A percentile compares a stretch with the other conserved stretches of the same genome.
phyloP scores from a whole-genome alignment of 495 filamentous ascomycete genomes.

The Chaetomidium leptoderma region DNA sequence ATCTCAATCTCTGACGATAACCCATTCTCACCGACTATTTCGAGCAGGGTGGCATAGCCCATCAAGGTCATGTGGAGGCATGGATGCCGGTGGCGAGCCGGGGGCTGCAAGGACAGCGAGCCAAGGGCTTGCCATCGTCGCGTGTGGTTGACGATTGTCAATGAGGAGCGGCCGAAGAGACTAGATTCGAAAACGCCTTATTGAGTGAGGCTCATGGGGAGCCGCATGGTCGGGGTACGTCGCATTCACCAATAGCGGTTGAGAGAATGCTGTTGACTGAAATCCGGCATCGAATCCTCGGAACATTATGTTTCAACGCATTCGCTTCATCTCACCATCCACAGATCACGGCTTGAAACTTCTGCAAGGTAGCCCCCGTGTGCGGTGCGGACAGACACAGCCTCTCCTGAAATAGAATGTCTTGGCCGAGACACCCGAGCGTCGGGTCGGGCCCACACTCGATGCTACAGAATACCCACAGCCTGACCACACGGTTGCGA shows the following conservation, averaged over 20 bases:
- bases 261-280: conserved; percentile 34
- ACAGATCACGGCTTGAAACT: neutral
- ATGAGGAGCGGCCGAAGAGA: neutral
- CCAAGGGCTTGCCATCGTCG: neutral
- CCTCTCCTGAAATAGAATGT: conserved; percentile 22
- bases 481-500: neutral
- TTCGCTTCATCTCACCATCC: neutral
- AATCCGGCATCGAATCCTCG: conserved; percentile 6
- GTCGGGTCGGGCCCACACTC: neutral
- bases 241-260: conserved; percentile 20
- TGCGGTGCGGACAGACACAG: conserved; percentile 19
- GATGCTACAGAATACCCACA: neutral
- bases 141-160: neutral
- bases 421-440: neutral
- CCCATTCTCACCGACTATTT: neutral
- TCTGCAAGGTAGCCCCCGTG: neutral
- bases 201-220: conserved; percentile 13
- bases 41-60: neutral
- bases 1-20: neutral
- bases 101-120: neutral
- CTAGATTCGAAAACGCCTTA: neutral
- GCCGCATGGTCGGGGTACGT: conserved; percentile 8
- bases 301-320: conserved; percentile 10
- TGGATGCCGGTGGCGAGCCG: neutral
- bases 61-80: neutral